Percentiles rank a stretch among this genome's conserved stretches.
Evolutionary conservation across 1,284 basidiomycete genomes (phyloP).

Genomic region (Trametes pubescens): DNA sequence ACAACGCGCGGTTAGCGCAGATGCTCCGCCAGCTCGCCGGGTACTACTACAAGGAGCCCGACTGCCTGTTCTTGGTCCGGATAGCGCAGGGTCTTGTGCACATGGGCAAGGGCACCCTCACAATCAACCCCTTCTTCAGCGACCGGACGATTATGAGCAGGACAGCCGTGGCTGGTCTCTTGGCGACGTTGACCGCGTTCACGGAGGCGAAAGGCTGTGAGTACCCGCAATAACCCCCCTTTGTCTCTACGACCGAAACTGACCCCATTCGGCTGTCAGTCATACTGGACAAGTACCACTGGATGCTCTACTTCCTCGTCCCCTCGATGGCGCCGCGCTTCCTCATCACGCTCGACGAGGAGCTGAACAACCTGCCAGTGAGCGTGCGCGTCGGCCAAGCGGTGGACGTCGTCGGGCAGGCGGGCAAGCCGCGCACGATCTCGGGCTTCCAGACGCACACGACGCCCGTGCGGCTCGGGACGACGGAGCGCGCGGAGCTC

Average conservation of each 20-base stretch:
- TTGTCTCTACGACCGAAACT: background rate
- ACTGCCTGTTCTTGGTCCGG: slow-evolving; percentile 97
- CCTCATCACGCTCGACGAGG: slow-evolving; percentile 96
- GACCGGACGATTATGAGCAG: slow-evolving; percentile 92
- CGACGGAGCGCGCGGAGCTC: slow-evolving; percentile 93
- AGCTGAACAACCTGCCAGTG: slow-evolving; percentile 85
- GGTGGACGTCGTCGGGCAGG: slow-evolving; percentile 91
- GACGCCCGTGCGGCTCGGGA: slow-evolving; percentile 94
- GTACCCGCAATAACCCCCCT: slow-evolving; percentile 46
- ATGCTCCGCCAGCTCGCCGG: slow-evolving; percentile 97
- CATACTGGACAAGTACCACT: slow-evolving; percentile 94
- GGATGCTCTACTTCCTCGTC: slow-evolving; percentile 98
- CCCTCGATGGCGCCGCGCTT: slow-evolving; percentile 99
- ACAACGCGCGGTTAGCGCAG: slow-evolving; percentile 97
- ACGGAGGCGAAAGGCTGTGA: slow-evolving; percentile 93
- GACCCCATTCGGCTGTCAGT: slow-evolving; percentile 55
- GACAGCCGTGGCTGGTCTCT: slow-evolving; percentile 90
- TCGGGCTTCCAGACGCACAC: slow-evolving; percentile 98
- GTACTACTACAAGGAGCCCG: slow-evolving; percentile 98
- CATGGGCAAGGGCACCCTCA: slow-evolving; percentile 99
- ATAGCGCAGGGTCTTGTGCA: slow-evolving; percentile 97
- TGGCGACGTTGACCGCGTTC: slow-evolving; percentile 91
- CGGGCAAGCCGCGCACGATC: slow-evolving; percentile 90
- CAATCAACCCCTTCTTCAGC: slow-evolving; percentile 97
- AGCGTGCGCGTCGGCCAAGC: slow-evolving; percentile 97